Evolutionary conservation across 768 basidiomycete genomes (phyloP).

Genomic region (Suillus plorans): DNA sequence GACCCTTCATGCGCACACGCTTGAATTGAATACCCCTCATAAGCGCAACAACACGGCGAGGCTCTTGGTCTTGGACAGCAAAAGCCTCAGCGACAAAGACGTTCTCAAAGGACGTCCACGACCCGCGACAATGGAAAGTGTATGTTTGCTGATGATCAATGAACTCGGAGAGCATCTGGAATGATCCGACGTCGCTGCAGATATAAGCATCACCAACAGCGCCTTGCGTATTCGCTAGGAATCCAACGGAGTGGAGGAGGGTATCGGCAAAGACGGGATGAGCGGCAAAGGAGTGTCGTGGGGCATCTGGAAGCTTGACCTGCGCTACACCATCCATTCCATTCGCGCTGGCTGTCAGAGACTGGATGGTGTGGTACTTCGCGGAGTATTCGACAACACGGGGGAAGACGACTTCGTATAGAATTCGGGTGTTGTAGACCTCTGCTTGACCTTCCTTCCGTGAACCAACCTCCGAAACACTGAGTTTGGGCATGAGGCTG

Average conservation of each 20-base stretch:
- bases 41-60: constrained; percentile 49
- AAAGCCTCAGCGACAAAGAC: constrained; percentile 52
- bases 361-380: constrained; percentile 57
- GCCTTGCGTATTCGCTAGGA: constrained; percentile 61
- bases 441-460: constrained; percentile 33
- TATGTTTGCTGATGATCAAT: constrained; percentile 44
- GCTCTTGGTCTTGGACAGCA: constrained; percentile 41
- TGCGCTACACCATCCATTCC: constrained; percentile 53
- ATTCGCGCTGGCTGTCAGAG: constrained; percentile 47
- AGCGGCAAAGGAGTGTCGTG: constrained; percentile 35
- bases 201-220: constrained; percentile 56
- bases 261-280: constrained; percentile 67
- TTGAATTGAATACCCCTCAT: constrained; percentile 61
- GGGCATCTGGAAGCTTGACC: constrained; percentile 39
- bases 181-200: constrained; percentile 52
- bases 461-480: constrained; percentile 31
- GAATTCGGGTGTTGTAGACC: constrained; percentile 52
- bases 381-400: constrained; percentile 64
- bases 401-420: constrained; percentile 68
- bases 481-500: constrained; percentile 35
- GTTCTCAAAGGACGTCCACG: constrained; percentile 42
- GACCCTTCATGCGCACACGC: constrained; percentile 47
- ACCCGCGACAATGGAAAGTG: constrained; percentile 50
- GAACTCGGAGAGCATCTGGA: constrained; percentile 45
- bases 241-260: constrained; percentile 68